Base-by-base conservation (phyloP, 169 alveolate genomes). In the Cryptosporidium ubiquitum region DNA sequence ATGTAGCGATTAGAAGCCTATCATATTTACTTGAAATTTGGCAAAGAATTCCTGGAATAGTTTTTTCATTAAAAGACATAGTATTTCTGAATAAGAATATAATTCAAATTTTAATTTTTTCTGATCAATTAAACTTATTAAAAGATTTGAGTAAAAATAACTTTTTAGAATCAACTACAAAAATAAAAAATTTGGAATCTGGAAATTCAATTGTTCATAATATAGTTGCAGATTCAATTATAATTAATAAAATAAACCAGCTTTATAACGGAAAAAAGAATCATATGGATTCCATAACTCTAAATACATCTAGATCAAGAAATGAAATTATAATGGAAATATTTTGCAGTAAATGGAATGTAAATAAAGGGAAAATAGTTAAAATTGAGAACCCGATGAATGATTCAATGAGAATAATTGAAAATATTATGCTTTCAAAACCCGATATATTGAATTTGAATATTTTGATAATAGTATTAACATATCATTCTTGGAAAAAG, bases 241-340 rank as follows among this genome's bases (percentile, higher is more conserved):
- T 31, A 23, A n/a, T 79, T 60, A 61, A 75, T 0, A 61, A 12
- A 58, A 42, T 79, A 0, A 57, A 29, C 16, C 68, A 18, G 14
- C 29, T 31, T 51, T 73, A 33, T n/a, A 73, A 70, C 39, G 37
- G 42, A 10, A 35, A 35, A 40, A 44, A 1, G 16, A 29, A 57
- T 20, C 0, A 20, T 39, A 7, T 1, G 16, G 14, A 37, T 68
- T 7, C 9, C 14, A 47, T 9, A 3, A 26, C 66, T 0, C 18
- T 33, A n/a, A 35, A 18, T 37, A 33, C 39, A 26, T 42, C 64
- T 20, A 37, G 39, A 61, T 79, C 89, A 42, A 58, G 66, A 35
- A 79, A 79, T 64, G 74, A 79, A 31, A 79, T 79, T 47, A 79
- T 79, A 39, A 31, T 79, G 64, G 75, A 58, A 26, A 79, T 79